phyloP scores from a whole-genome alignment of 208 protist species.

The Leishmania major region DNA sequence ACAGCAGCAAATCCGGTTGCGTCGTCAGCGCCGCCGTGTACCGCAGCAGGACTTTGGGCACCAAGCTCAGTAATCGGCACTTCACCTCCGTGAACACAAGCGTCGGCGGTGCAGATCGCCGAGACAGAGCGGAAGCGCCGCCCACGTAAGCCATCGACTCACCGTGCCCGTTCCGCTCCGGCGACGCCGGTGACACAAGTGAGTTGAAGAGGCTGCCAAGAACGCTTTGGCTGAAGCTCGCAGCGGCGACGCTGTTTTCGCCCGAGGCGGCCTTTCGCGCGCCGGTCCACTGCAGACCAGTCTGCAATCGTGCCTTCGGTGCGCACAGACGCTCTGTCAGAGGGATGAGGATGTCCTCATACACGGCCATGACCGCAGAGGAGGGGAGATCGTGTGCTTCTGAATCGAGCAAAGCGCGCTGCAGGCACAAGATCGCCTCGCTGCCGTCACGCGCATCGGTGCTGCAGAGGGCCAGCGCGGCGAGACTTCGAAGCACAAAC shows the following conservation, averaged over 20 bases:
- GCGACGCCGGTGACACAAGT: slow-evolving; percentile 11
- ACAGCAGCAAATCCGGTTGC: slow-evolving; percentile 41
- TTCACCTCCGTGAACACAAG: slow-evolving; percentile 51
- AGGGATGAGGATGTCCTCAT: slow-evolving; percentile 77
- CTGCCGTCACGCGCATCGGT: slow-evolving; percentile 36
- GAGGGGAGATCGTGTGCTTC: slow-evolving; percentile 38
- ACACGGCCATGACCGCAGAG: slow-evolving; percentile 44
- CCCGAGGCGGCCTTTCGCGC: not conserved
- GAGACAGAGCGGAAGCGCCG: not conserved
- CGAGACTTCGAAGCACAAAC: slow-evolving; percentile 46
- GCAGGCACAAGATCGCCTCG: slow-evolving; percentile 61
- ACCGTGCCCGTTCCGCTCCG: not conserved
- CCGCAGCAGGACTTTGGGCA: slow-evolving; percentile 77
- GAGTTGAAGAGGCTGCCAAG: slow-evolving; percentile 22
- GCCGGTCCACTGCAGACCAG: slow-evolving; percentile 21
- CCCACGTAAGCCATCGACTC: not conserved
- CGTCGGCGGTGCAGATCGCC: slow-evolving; percentile 2
- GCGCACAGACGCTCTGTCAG: slow-evolving; percentile 73
- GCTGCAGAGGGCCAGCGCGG: slow-evolving; percentile 47
- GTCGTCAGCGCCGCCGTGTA: slow-evolving; percentile 38
- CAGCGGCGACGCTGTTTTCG: not conserved
- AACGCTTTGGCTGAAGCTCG: slow-evolving; percentile 1
- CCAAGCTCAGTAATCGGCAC: slow-evolving; percentile 67
- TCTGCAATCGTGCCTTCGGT: slow-evolving; percentile 28
- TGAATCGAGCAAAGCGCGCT: slow-evolving; percentile 63